phyloP scores from a whole-genome alignment of 352 stramenopile genomes.

The Albugo laibachii region DNA sequence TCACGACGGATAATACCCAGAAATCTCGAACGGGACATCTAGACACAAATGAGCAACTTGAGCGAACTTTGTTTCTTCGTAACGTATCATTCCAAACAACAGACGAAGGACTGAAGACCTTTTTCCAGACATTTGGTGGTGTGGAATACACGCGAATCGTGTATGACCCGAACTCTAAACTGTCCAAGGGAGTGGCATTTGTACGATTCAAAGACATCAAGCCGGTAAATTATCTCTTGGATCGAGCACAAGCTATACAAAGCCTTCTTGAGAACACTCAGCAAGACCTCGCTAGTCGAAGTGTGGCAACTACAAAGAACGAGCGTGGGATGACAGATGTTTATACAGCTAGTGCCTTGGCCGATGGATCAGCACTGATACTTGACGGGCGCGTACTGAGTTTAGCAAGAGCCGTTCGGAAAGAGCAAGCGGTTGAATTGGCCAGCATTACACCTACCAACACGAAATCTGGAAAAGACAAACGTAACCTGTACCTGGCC shows the following conservation, averaged over 20 bases:
- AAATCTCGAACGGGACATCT: conserved; percentile 12
- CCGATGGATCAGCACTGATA: conserved; percentile 46
- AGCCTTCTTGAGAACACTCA: conserved; percentile 26
- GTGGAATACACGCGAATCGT: conserved; percentile 71
- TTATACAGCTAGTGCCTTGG: conserved; percentile 42
- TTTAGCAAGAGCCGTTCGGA: conserved; percentile 46
- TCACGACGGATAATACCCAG: conserved; percentile 9
- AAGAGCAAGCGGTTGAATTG: conserved; percentile 43
- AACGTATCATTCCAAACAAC: conserved; percentile 74
- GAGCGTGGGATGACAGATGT: conserved; percentile 22
- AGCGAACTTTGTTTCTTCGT: conserved; percentile 69
- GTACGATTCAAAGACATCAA: conserved; percentile 48
- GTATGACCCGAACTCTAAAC: conserved; percentile 49
- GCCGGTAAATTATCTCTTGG: no score
- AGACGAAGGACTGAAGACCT: conserved; percentile 42
- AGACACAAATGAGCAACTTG: conserved; percentile 52
- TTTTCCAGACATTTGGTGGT: conserved; percentile 47
- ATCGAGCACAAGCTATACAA: conserved; percentile 15
- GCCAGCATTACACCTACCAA: conserved; percentile 26
- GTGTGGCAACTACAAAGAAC: conserved; percentile 32
- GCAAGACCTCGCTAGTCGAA: not conserved
- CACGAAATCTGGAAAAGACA: conserved; percentile 75
- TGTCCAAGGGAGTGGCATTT: conserved; percentile 73
- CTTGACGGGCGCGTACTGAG: conserved; percentile 58
- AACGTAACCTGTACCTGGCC: conserved; percentile 91